These are phyloP conservation scores for Hirschfeldia incana DNA, from an alignment of 345 rosid species.

Conservation along the genomic window DNA sequence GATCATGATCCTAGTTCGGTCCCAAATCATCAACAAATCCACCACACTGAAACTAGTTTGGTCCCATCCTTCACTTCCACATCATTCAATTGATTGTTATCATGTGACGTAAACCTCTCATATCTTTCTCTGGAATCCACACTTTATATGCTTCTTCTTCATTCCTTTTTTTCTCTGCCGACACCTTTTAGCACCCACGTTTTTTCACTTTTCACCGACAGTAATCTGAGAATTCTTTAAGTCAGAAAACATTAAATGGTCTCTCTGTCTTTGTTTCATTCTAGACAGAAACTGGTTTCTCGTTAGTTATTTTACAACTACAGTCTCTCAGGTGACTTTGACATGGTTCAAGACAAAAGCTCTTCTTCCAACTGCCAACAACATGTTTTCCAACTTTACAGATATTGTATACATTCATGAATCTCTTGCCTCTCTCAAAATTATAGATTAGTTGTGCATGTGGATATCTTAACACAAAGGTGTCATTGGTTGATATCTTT, in stretches of 20 bases:
- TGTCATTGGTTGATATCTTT: too few species aligned
- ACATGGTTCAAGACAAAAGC: slow-evolving; percentile 25
- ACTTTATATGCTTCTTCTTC: not conserved
- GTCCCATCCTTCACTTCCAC: slow-evolving; percentile 31
- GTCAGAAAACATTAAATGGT: not conserved
- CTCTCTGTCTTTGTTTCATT: not conserved
- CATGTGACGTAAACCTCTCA: not conserved
- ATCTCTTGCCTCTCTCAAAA: slow-evolving; percentile 32
- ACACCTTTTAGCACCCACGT: slow-evolving; percentile 28
- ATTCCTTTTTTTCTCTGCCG: slow-evolving; percentile 35
- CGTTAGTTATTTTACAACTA: slow-evolving; percentile 18
- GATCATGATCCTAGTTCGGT: slow-evolving; percentile 20
- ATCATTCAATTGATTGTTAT: slow-evolving; percentile 24
- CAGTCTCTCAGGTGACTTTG: slow-evolving; percentile 9
- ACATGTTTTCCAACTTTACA: slow-evolving; percentile 40
- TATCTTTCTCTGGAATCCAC: too few species aligned
- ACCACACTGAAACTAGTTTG: slow-evolving; percentile 6
- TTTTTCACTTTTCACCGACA: slow-evolving; percentile 31
- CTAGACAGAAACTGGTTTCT: not conserved
- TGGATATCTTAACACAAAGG: too few species aligned
- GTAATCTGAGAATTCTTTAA: not conserved
- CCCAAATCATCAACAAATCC: too few species aligned
- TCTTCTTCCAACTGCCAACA: slow-evolving; percentile 29
- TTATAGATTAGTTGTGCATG: too few species aligned
- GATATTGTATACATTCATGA: slow-evolving; percentile 40